Evolutionary conservation across 2,329 filamentous ascomycete species (phyloP).

Genomic region (Bimuria novae-zelandiae): DNA sequence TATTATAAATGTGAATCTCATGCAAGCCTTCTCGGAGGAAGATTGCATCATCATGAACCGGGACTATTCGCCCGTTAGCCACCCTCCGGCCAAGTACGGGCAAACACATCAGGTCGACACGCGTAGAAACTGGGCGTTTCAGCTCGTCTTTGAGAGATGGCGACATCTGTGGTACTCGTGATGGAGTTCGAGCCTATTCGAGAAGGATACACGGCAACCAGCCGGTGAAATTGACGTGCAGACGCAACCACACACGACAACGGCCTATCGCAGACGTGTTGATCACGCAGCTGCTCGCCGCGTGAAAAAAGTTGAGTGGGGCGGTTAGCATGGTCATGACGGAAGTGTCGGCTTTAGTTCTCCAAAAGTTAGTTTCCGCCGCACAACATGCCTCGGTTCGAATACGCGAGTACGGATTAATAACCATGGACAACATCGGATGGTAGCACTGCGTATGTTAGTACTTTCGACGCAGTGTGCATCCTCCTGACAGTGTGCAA

Average conservation of each 20-base stretch:
- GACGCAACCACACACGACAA: background rate
- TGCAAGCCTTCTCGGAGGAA: background rate
- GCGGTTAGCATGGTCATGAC: background rate
- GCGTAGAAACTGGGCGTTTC: background rate
- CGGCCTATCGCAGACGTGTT: background rate
- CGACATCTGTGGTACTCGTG: background rate
- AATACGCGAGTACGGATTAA: background rate
- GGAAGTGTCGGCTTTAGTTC: slow-evolving; percentile 1
- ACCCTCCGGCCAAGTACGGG: slow-evolving; percentile 1
- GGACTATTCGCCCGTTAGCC: background rate
- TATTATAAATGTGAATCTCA: background rate
- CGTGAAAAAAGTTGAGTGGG: background rate
- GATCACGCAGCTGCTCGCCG: background rate
- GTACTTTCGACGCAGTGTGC: background rate
- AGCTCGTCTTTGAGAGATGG: background rate
- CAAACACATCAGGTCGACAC: background rate
- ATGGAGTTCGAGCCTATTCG: background rate
- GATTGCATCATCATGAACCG: slow-evolving; percentile 13
- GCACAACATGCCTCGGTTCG: slow-evolving; percentile 2
- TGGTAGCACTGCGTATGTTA: background rate
- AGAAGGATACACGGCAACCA: background rate
- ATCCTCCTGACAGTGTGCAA: background rate
- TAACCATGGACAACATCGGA: background rate
- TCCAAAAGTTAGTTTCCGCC: slow-evolving; percentile 2
- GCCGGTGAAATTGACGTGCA: background rate